Base-by-base conservation (phyloP, 306 rosid genomes). In the Quercus engelmannii region DNA sequence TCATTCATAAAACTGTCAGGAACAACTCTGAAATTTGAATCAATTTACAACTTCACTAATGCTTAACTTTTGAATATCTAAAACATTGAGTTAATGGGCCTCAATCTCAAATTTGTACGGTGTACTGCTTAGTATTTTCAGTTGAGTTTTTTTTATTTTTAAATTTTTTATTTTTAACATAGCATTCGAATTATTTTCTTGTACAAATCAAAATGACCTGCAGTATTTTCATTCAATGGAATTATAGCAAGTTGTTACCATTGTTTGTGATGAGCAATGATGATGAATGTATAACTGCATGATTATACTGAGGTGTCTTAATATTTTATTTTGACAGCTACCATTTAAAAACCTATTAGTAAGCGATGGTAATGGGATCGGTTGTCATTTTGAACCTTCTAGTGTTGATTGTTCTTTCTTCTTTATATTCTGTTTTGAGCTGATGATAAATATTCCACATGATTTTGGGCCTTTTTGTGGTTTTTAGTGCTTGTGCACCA, bases 401-500 rank as follows among this genome's bases (percentile, higher is more conserved):
- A 6, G 26, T 33, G 2, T 4, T 11, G n/a, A 18, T 9, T 31
- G 18, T 31, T 41, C 49, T 31, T 6, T 64, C 49, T 17, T 46
- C 23, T 64, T 17, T 30, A 38, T 30, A 6, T 57, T 61, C 19
- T 25, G 13, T 64, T 64, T 17, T 30, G 46, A 31, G 23, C 6
- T 62, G 46, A 64, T 28, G 31, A 67, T 17, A 64, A 51, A 35
- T 73, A 43, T 67, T 25, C 52, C 77, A 67, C 54, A 63, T 61
- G 68, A 79, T 54, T 26, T 15, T 52, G 82, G 80, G 80, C 69
- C 51, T 49, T 31, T 31, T 11, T 46, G 43, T 12, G 41, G 61
- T 31, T 46, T 52, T 19, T 56, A 26, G 77, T 67, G 46, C 78
- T 49, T 67, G 75, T 74, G 69, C 58, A 28, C 76, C 38, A 62